phyloP scores from a whole-genome alignment of 257 asterid genomes.

The Jacaranda copaia region DNA sequence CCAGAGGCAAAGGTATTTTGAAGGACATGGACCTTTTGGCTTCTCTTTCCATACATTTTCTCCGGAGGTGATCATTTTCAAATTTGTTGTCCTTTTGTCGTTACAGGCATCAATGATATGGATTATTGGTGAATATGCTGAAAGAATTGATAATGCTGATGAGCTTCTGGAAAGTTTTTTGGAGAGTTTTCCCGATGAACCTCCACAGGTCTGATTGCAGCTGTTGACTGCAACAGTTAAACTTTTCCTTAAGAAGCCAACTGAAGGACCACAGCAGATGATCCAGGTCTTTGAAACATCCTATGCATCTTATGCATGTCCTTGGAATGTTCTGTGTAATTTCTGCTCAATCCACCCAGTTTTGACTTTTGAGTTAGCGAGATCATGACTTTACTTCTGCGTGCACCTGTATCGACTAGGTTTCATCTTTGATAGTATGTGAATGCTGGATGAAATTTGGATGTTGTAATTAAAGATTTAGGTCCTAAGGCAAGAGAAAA shows the following conservation, averaged over 20 bases:
- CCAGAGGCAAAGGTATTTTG: constrained; percentile 97
- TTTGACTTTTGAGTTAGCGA: constrained; percentile 1
- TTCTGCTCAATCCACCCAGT: constrained; percentile 6
- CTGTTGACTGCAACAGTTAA: constrained; percentile 97
- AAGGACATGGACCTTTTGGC: constrained; percentile 23
- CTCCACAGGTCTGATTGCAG: constrained; percentile 97
- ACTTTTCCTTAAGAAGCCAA: constrained; percentile 97
- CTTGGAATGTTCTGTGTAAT: constrained; percentile 4
- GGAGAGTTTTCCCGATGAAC: constrained; percentile 97
- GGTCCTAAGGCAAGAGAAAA: background rate
- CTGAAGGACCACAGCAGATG: constrained; percentile 99
- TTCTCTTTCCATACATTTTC: constrained; percentile 15
- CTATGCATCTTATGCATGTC: constrained; percentile 22
- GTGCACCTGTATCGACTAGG: background rate
- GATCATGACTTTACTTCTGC: background rate
- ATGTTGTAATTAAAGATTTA: background rate
- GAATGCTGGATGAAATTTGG: background rate
- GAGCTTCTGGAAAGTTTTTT: constrained; percentile 98
- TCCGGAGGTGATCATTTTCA: constrained; percentile 27
- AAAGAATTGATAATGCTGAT: constrained; percentile 99
- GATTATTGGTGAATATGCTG: constrained; percentile 99
- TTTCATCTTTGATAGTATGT: background rate
- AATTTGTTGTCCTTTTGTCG: constrained; percentile 33
- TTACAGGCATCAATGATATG: constrained; percentile 98
- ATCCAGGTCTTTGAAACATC: constrained; percentile 67